A percentile compares a stretch with the other conserved stretches of the same genome.
Conservation (phyloP, 2,329 filamentous ascomycete species). For the Hypoxylon sp. region DNA sequence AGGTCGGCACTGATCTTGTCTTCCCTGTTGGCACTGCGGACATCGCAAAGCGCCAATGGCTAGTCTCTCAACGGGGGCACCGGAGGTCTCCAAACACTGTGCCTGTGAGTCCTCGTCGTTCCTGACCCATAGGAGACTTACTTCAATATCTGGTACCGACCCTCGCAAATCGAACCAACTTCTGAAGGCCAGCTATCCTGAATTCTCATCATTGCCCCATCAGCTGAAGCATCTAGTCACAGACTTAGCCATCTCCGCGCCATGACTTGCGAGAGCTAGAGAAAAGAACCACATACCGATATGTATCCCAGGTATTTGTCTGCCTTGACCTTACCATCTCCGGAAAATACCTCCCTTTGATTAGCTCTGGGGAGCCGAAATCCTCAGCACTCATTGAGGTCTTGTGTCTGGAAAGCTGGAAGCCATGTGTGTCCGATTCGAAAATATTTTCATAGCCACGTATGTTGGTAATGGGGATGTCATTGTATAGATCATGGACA, state of each 20-base stretch:
- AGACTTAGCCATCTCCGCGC: not conserved
- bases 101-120: not conserved
- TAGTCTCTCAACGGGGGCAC: not conserved
- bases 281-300: not conserved
- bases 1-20: not conserved
- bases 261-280: not conserved
- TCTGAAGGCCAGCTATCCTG: not conserved
- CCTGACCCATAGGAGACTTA: not conserved
- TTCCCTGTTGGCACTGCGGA: not conserved
- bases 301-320: not conserved
- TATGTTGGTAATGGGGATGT: not conserved
- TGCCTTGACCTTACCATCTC: not conserved
- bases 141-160: not conserved
- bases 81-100: not conserved
- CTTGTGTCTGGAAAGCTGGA: not conserved
- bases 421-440: not conserved
- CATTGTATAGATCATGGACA: not conserved
- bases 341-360: not conserved
- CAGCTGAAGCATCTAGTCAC: not conserved
- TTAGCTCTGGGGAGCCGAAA: not conserved
- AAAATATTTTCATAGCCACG: not conserved
- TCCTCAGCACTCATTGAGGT: not conserved
- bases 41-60: not conserved
- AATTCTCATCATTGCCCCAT: not conserved
- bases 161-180: not conserved